These are phyloP conservation scores for Ustilago curta DNA, from an alignment of 1,284 basidiomycete species.

Conservation along the genomic window DNA sequence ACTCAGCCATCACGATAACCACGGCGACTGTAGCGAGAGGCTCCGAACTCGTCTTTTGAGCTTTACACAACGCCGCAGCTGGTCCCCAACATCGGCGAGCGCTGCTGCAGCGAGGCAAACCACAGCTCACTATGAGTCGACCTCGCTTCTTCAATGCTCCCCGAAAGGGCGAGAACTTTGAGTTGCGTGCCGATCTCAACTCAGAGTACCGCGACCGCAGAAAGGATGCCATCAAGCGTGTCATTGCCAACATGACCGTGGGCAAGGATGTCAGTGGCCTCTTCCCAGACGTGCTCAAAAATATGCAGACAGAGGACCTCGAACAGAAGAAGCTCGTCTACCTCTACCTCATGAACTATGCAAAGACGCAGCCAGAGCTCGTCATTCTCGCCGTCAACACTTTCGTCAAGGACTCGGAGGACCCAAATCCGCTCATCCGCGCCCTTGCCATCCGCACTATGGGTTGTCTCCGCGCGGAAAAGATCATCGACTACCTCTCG, in stretches of 20 bases:
- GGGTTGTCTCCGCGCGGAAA: constrained; percentile 95
- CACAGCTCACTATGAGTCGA: constrained; percentile 55
- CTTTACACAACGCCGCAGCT: too few species aligned
- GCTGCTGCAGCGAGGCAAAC: neutral
- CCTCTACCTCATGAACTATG: constrained; percentile 98
- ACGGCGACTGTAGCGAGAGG: neutral
- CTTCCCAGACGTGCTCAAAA: constrained; percentile 94
- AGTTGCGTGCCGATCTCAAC: constrained; percentile 75
- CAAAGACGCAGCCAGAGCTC: constrained; percentile 95
- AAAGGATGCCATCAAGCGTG: constrained; percentile 96
- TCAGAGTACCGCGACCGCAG: constrained; percentile 93
- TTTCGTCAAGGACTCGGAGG: constrained; percentile 93
- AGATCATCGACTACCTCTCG: constrained; percentile 98
- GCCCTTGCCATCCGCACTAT: constrained; percentile 97
- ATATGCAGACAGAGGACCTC: constrained; percentile 93
- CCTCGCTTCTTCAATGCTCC: constrained; percentile 69
- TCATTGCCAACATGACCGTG: constrained; percentile 88
- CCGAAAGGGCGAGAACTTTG: constrained; percentile 68
- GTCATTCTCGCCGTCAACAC: constrained; percentile 99
- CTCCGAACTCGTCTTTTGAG: neutral
- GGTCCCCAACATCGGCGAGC: neutral
- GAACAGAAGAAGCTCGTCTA: constrained; percentile 98
- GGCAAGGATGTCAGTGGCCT: constrained; percentile 95
- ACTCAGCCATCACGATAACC: neutral
- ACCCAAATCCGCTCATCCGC: constrained; percentile 93